Evolutionary conservation across 2,329 filamentous ascomycete species (phyloP), one percentile per base, ranked within the genome.

Genomic region (Cryphonectria carpinicola): DNA sequence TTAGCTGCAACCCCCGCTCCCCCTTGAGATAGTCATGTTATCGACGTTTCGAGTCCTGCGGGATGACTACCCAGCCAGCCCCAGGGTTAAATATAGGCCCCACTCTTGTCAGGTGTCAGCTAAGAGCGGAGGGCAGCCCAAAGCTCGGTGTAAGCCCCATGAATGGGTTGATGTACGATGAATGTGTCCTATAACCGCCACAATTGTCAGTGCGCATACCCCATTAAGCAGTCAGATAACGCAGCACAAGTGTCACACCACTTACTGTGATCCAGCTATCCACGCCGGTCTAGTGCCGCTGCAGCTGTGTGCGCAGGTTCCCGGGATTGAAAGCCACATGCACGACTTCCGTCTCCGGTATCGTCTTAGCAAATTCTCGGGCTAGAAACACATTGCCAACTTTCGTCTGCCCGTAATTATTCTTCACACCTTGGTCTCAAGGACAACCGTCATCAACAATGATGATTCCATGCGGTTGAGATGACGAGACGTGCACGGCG

Each of bases 91-190:
- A 74, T 56, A 67, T 74, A 75, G 22, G 65, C 60, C 8, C 74
- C 70, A 22, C 68, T 75, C 32, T 81, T 79, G 46, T 82, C 81
- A 1, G 80, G 54, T 0, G 80, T 83, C 4, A 86, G 77, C 0
- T 85, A 79, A 0, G 81, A 80, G 0, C 84, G 83, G 54, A 85
- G 77, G 0, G 80, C 84, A 0, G 84, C 81, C 70, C 81, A 88
- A 0, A 87, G 73, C 70, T 84, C 80, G 0, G 85, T 85, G 74
- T 85, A 86, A 0, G 84, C 84, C 0, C 85, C 86, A 39, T 80
- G 76, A 14, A 80, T 69, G 0, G 76, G 25, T 19, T 65, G 60
- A 14, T 54, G 14, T 11, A 54, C 25, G 1, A 71, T 4, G 7
- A 71, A 25, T 19, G 17, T 66, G 11, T 61, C n/a, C 68, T 69